Evolutionary conservation across 2,329 filamentous ascomycete genomes (phyloP), one percentile per base, ranked within the genome.

Genomic region (Botrytis porri): DNA sequence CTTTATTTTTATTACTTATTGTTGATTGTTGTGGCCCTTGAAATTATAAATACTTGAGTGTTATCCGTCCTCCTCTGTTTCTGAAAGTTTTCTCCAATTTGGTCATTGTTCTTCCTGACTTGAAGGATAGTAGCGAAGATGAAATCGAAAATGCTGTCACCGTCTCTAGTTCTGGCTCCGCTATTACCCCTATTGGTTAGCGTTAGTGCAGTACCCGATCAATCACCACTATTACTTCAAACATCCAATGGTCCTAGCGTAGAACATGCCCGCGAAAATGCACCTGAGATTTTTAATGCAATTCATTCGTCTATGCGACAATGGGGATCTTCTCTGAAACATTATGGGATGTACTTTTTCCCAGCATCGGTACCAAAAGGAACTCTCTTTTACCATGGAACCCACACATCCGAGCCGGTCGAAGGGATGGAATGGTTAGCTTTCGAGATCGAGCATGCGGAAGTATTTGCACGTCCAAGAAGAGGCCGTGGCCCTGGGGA

Each of bases 261-360:
- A 29, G 62, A 65, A 66, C 67, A 69, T 60, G 76, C 76, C 1
- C 70, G 73, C 43, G 45, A 71, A 61, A 90, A 92, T 80, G 88
- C 88, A 12, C 86, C 88, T 76, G 86, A 88, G 74, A 88, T 94
- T 72, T 94, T 94, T 85, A 94, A 94, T 78, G 86, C 90, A 25
- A 84, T 94, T 29, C 89, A 93, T 76, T 89, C 89, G 16, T 90
- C 91, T 0, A 89, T 92, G 74, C 86, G 92, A 51, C 91, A 94
- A 83, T 94, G 90, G 88, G 92, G 90, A 1, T 92, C 90, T 0
- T 90, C 90, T 0, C 79, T 93, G 4, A 86, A 92, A 73, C 92
- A 94, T 81, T 94, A 94, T 79, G 92, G 92, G 72, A 90, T 94
- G 85, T 89, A 89, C 1, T 86, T 92, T 76, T 92, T 93, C 77